Percentiles rank a stretch among this genome's conserved stretches.
phyloP scores from a whole-genome alignment of 2,329 filamentous ascomycete species.

The Peltaster fructicola region DNA sequence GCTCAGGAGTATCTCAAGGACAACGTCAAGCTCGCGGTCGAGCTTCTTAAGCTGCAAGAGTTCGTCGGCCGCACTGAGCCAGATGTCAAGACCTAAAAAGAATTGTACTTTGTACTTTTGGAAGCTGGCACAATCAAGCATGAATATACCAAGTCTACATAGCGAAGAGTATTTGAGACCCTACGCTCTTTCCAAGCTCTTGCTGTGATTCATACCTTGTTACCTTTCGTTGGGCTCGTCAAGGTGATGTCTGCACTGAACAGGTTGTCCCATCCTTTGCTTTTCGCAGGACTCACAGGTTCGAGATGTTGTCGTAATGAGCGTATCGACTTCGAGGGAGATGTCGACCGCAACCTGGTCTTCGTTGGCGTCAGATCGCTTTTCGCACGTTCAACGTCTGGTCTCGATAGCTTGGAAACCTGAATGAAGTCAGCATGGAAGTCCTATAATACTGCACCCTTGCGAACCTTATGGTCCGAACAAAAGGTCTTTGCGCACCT shows the following conservation, averaged over 20 bases:
- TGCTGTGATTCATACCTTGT: too few species aligned
- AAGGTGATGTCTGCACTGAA: constrained; percentile 16
- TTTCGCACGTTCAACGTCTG: too few species aligned
- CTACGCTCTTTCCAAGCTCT: too few species aligned
- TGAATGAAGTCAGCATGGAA: too few species aligned
- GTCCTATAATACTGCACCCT: too few species aligned
- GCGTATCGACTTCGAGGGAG: constrained; percentile 15
- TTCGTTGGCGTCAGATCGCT: constrained; percentile 3
- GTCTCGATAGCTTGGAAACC: too few species aligned
- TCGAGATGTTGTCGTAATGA: constrained; percentile 16
- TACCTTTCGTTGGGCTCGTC: too few species aligned
- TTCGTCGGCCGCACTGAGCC: constrained; percentile 83
- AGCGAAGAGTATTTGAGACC: too few species aligned
- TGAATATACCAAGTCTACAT: too few species aligned
- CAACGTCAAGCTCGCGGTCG: constrained; percentile 69
- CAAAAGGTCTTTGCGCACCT: constrained; percentile 28
- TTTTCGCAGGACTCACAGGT: constrained; percentile 4
- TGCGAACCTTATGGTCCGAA: constrained; percentile 21
- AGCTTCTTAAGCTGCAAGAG: constrained; percentile 83
- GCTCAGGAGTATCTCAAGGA: constrained; percentile 89
- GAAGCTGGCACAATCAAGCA: too few species aligned
- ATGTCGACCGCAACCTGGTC: constrained; percentile 9
- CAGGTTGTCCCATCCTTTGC: constrained; percentile 14
- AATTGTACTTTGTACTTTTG: not conserved
- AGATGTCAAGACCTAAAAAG: constrained; percentile 74